Conservation (phyloP, 768 basidiomycete species). For the Cystofilobasidium capitatum region DNA sequence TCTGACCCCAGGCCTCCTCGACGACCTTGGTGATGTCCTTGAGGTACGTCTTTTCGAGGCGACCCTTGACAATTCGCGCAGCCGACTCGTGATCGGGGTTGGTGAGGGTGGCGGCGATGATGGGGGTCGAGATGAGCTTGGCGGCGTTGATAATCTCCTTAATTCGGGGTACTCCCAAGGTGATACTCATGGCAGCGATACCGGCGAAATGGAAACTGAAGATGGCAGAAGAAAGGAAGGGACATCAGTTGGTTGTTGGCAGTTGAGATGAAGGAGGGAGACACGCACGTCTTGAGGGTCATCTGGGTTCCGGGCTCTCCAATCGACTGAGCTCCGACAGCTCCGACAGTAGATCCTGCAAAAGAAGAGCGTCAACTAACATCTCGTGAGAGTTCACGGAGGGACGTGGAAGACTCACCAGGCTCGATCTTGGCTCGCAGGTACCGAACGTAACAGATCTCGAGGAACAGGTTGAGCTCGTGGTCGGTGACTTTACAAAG, state of each 20-base stretch:
- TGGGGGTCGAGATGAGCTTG: constrained; percentile 93
- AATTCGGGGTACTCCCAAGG: constrained; percentile 97
- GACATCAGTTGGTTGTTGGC: background rate
- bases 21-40: constrained; percentile 89
- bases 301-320: constrained; percentile 99
- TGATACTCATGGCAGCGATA: constrained; percentile 99
- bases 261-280: background rate
- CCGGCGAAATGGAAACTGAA: constrained; percentile 92
- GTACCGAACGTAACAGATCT: constrained; percentile 83
- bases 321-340: constrained; percentile 96
- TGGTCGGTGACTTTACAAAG: constrained; percentile 74
- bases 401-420: constrained; percentile 45
- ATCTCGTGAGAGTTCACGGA: background rate
- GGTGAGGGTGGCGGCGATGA: constrained; percentile 92
- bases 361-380: constrained; percentile 1
- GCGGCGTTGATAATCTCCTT: constrained; percentile 99
- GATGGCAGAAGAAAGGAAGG: background rate
- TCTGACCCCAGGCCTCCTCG: constrained; percentile 91
- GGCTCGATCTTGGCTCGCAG: constrained; percentile 95
- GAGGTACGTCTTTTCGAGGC: constrained; percentile 86
- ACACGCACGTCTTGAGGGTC: constrained; percentile 72
- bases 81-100: constrained; percentile 72
- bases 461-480: constrained; percentile 69
- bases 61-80: constrained; percentile 92
- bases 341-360: constrained; percentile 89